phyloP scores from a whole-genome alignment of 805 yeast species.

The Schwanniomyces polymorphus region DNA sequence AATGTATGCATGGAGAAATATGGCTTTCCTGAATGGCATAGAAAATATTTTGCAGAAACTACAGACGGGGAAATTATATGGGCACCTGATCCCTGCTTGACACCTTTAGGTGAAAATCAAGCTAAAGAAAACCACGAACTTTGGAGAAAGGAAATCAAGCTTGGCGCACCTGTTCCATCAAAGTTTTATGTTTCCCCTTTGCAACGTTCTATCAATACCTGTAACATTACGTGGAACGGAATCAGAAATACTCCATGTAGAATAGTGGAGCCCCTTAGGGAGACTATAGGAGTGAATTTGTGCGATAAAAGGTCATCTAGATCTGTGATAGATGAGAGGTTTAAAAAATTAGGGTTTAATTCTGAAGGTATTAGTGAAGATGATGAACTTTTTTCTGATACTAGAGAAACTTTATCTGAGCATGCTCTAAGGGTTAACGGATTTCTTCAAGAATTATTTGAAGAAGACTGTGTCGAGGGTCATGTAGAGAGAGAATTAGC shows the following conservation, averaged over 20 bases:
- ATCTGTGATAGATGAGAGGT: constrained; percentile 36
- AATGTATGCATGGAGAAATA: constrained; percentile 55
- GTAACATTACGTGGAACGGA: constrained; percentile 50
- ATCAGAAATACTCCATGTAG: constrained; percentile 30
- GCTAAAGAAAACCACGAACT: constrained; percentile 48
- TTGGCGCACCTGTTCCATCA: constrained; percentile 58
- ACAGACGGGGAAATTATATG: constrained; percentile 57
- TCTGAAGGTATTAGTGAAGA: constrained; percentile 48
- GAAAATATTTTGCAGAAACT: constrained; percentile 48
- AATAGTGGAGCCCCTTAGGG: constrained; percentile 50
- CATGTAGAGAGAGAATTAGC: constrained; percentile 10
- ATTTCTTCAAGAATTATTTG: constrained; percentile 37
- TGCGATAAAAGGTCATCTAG: constrained; percentile 58
- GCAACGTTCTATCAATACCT: constrained; percentile 60
- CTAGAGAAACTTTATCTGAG: constrained; percentile 46
- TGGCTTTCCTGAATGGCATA: constrained; percentile 59
- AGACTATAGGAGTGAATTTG: constrained; percentile 58
- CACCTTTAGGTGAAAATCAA: constrained; percentile 55
- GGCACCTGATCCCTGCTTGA: constrained; percentile 63
- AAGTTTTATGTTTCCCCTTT: constrained; percentile 62
- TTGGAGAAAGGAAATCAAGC: constrained; percentile 42
- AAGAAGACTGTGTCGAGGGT: constrained; percentile 12
- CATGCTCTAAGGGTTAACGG: constrained; percentile 49
- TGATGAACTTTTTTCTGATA: constrained; percentile 46
- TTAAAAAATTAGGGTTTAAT: constrained; percentile 33